phyloP scores from a whole-genome alignment of 441 rosid genomes.

The Hura crepitans region DNA sequence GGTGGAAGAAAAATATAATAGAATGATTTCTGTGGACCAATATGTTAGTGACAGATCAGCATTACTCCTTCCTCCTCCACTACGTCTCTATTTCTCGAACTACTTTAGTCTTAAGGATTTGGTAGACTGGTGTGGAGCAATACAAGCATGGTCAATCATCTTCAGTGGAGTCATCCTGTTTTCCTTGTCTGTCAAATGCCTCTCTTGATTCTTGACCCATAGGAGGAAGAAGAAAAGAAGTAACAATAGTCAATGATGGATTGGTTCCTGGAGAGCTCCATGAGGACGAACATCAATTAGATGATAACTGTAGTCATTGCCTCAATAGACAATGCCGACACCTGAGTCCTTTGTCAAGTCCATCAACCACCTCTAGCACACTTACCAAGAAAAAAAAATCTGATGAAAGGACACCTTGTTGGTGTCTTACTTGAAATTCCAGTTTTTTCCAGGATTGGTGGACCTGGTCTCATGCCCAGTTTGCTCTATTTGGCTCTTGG shows the following conservation, averaged over 20 bases:
- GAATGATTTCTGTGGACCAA: background rate
- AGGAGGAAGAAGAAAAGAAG: no score
- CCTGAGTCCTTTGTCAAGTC: no score
- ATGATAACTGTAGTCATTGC: no score
- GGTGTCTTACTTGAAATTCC: background rate
- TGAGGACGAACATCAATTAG: no score
- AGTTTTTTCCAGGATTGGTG: background rate
- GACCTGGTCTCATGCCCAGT: background rate
- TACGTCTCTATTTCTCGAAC: background rate
- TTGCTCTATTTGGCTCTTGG: background rate
- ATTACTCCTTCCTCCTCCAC: background rate
- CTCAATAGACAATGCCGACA: no score
- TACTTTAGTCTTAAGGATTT: background rate
- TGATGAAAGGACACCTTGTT: background rate
- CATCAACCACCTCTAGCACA: background rate
- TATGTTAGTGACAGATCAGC: background rate
- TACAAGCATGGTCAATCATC: background rate
- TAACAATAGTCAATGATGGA: no score
- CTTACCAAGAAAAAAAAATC: background rate
- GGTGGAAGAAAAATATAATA: background rate
- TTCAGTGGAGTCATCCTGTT: background rate
- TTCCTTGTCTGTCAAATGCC: no score
- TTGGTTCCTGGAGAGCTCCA: no score
- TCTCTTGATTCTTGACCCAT: no score
- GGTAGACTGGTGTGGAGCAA: background rate